Evolutionary conservation across 139 green algal genomes (phyloP).

Genomic region (Eudorina sp.): DNA sequence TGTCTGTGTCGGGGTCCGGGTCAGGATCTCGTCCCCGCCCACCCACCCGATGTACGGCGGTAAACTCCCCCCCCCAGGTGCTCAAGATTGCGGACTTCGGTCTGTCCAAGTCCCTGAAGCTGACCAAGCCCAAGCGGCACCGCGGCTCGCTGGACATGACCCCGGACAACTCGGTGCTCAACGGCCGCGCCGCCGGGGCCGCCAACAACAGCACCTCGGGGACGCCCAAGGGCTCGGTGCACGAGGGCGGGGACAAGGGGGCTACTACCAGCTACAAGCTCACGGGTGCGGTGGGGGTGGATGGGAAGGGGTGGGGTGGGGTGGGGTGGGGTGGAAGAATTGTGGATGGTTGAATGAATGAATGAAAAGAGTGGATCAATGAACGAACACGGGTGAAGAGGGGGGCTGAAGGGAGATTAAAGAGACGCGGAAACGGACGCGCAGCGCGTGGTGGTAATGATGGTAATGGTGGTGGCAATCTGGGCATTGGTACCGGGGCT

Average conservation of each 20-base stretch:
- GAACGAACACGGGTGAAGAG: no score
- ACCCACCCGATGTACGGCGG: no score
- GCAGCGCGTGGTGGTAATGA: no score
- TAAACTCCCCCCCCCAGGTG: no score
- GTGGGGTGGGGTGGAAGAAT: neutral
- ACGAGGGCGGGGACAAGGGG: neutral
- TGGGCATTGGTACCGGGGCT: no score
- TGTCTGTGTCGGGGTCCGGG: no score
- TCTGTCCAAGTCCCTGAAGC: slow-evolving; percentile 88
- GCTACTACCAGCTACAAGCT: slow-evolving; percentile 58
- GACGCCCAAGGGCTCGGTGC: slow-evolving; percentile 19
- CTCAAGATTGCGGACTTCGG: slow-evolving; percentile 95
- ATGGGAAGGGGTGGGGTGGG: neutral
- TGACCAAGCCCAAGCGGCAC: slow-evolving; percentile 53
- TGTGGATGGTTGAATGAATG: neutral
- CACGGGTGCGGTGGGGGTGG: slow-evolving; percentile 37
- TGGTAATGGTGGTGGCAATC: no score
- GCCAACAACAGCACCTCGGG: neutral
- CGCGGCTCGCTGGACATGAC: slow-evolving; percentile 29
- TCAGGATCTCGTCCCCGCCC: no score
- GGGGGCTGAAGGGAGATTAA: neutral
- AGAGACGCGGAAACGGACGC: no score
- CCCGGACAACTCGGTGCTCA: slow-evolving; percentile 31
- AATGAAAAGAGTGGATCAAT: neutral
- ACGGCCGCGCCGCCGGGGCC: slow-evolving; percentile 11